Base-by-base conservation (phyloP, 139 green algal species). In the Tetraselmis chui region DNA sequence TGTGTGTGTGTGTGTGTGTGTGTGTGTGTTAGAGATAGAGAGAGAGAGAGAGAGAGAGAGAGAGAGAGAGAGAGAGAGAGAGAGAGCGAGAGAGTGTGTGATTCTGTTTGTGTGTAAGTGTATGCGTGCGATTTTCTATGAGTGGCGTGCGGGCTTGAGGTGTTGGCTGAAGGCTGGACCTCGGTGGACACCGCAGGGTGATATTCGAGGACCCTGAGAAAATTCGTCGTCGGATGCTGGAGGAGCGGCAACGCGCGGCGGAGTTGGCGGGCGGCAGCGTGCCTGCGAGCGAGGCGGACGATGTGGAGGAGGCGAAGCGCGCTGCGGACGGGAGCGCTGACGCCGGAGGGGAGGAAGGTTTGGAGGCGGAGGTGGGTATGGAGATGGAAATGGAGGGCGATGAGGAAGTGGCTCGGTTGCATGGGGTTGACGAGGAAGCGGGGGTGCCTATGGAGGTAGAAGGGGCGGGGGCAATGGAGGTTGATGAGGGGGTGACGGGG, bases 381-480 rank as follows among this genome's bases (percentile, higher is more conserved):
- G 67, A 26, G 28, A 74, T 30, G 59, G 1, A 1, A 30, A 18
- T 83, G 81, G 59, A 59, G 0, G 32, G 28, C 22, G 28, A 77
- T 59, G 76, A 84, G 32, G 81, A 28, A 28, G 58, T 84, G 32
- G 32, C 81, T 1, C 32, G 32, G 67, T 30, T 83, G 25, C 45
- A 27, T 1, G 32, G 30, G 78, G 29, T 29, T 26, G 24, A 11
- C 59, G 76, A 30, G 5, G 26, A 2, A 80, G 76, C 22, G 76
- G 28, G 25, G 28, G 76, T 11, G 76, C 29, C 23, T 18, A 67
- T 82, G 79, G 5, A 31, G n/a, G n/a, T n/a, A n/a, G n/a, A n/a
- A n/a, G n/a, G n/a, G n/a, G n/a, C n/a, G n/a, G n/a, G n/a, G n/a
- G n/a, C n/a, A n/a, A n/a, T n/a, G n/a, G n/a, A n/a, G n/a, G n/a